These are phyloP conservation scores for Neurospora sp. DNA, from an alignment of 495 filamentous ascomycete species.

Conservation along the genomic window DNA sequence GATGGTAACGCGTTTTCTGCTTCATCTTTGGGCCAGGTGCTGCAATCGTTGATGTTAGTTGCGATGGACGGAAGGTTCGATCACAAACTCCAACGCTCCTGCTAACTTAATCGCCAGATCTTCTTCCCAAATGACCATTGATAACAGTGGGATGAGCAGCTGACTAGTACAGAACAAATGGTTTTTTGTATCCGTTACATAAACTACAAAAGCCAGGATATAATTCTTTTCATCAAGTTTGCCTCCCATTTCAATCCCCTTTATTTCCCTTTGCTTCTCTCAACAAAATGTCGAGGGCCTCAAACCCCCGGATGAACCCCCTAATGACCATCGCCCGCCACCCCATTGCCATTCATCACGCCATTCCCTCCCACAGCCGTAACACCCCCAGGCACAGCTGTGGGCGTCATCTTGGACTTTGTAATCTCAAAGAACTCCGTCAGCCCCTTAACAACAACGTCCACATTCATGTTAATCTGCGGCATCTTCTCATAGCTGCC, in stretches of 20 bases:
- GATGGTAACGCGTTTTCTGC: not conserved
- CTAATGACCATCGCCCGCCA: not conserved
- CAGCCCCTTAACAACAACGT: slow-evolving; percentile 43
- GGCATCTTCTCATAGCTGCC: slow-evolving; percentile 50
- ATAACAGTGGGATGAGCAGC: not conserved
- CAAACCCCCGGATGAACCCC: not conserved
- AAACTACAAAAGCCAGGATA: not conserved
- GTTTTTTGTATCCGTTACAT: not conserved
- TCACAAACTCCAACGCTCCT: not conserved
- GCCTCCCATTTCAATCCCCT: not conserved
- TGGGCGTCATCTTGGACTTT: slow-evolving; percentile 28
- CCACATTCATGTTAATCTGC: slow-evolving; percentile 47
- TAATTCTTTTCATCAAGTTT: not conserved
- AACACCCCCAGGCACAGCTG: not conserved
- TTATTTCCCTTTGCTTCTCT: not conserved
- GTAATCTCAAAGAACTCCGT: slow-evolving; percentile 49
- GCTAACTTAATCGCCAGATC: not conserved
- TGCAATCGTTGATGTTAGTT: not conserved
- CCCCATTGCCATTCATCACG: not conserved
- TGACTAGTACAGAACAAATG: not conserved
- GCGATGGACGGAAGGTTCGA: not conserved
- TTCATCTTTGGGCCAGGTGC: not conserved
- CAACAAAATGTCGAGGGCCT: not conserved
- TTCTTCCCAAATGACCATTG: not conserved
- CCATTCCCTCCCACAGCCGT: not conserved